phyloP scores from a whole-genome alignment of 495 filamentous ascomycete genomes.

The Amorphotheca resinae region DNA sequence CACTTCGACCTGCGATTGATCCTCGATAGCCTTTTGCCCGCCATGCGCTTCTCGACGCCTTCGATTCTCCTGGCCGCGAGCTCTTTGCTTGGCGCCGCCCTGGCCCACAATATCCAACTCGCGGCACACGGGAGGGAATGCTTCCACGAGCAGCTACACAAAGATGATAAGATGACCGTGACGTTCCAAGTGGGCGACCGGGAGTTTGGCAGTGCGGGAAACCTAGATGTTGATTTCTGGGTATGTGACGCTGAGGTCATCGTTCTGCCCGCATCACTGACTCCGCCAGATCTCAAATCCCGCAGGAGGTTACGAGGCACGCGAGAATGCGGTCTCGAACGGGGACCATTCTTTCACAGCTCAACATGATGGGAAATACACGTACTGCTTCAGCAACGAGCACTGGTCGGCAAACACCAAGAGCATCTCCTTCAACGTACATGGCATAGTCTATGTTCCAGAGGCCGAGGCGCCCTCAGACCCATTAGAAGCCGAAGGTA shows the following conservation, averaged over 20 bases:
- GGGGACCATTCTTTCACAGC: conserved; percentile 92
- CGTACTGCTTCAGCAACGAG: conserved; percentile 99
- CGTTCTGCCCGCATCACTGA: conserved; percentile 5
- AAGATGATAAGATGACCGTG: conserved; percentile 95
- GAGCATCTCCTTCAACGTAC: conserved; percentile 97
- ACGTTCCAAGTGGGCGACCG: conserved; percentile 96
- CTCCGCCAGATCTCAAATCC: conserved; percentile 71
- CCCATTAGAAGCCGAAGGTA: conserved; percentile 83
- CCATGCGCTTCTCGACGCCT: conserved; percentile 44
- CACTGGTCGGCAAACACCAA: conserved; percentile 84
- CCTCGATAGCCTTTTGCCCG: no score
- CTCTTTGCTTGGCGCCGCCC: conserved; percentile 45
- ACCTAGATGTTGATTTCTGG: conserved; percentile 97
- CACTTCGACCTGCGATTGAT: not conserved
- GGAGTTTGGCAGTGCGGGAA: conserved; percentile 89
- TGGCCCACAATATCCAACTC: conserved; percentile 91
- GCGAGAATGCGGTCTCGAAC: conserved; percentile 66
- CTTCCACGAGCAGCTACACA: conserved; percentile 89
- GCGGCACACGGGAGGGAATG: conserved; percentile 85
- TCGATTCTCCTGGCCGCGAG: conserved; percentile 50
- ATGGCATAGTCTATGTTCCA: conserved; percentile 94
- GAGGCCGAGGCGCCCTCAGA: conserved; percentile 75
- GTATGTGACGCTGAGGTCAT: conserved; percentile 36
- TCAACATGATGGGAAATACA: conserved; percentile 70
- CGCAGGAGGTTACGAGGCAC: conserved; percentile 53